Base-by-base conservation (phyloP, 257 asterid species). In the Solanum gracilifrons region DNA sequence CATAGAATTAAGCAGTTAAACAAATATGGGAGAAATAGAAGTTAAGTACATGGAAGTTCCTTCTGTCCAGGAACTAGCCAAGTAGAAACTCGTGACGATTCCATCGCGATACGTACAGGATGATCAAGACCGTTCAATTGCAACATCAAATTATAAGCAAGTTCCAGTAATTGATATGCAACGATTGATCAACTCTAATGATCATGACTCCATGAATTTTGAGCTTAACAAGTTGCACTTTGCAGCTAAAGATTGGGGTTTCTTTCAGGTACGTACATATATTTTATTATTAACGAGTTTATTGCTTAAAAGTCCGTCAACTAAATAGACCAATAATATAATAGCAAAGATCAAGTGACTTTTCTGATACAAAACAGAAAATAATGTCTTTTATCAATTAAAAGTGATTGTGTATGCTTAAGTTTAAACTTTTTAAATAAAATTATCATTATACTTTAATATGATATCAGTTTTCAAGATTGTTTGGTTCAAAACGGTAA, bases 201-300 rank as follows among this genome's bases (percentile, higher is more conserved):
- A 85, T 29, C 75, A 68, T 32, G 8, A 72, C 37, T 41, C 3
- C 5, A 85, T 77, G 85, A 89, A 88, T 60, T 18, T 86, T 2
- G 95, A 93, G 91, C 95, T 94, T 86, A 51, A 87, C 29, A 92
- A 88, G 72, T 87, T 94, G 23, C 93, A 94, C 55, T n/a, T 6
- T 51, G 93, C 95, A 9, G 89, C 93, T 89, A 82, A 90, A 64
- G 90, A 94, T 13, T 94, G 95, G 95, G 97, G 95, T 11, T 91
- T 93, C 86, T 93, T 94, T 84, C 95, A 94, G 93, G 96, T 94
- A 90, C 32, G 11, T 41, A 41, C 35, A n/a, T n/a, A 39, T 39
- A 39, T 43, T 43, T 12, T 43, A 43, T 43, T 43, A 43, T 12
- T 43, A 3, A 43, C 5, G 0, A 43, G 15, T 43, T 43, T 11